These are phyloP conservation scores for Toxoplasma gondii DNA, from an alignment of 169 alveolate genomes.

Conservation along the genomic window DNA sequence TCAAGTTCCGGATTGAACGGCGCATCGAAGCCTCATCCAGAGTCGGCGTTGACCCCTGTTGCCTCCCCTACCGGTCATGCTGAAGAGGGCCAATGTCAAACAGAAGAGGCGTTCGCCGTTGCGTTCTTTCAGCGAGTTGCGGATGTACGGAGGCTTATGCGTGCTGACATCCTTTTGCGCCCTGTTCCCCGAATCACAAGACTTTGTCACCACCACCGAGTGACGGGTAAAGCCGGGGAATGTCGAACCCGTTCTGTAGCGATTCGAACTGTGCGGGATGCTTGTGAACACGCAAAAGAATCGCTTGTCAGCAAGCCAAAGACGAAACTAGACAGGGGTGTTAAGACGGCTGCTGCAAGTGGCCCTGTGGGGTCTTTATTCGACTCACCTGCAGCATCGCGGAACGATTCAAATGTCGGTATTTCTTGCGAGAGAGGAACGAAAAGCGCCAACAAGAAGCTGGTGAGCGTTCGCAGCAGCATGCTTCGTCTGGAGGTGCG, in stretches of 20 bases:
- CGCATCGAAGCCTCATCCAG: no score
- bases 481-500: conserved; percentile 30
- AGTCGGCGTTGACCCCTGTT: no score
- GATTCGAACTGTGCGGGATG: no score
- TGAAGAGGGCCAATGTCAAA: no score
- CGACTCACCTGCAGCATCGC: not conserved
- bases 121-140: not conserved
- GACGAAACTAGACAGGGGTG: no score
- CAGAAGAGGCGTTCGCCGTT: not conserved
- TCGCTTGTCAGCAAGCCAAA: no score
- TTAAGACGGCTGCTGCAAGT: no score
- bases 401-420: not conserved
- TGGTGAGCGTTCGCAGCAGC: not conserved
- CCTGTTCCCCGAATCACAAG: not conserved
- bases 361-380: not conserved
- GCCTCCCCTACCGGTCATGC: no score
- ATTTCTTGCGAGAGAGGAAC: not conserved
- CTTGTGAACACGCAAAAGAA: no score
- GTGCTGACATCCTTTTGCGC: not conserved
- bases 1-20: no score
- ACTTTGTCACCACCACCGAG: not conserved
- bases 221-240: not conserved
- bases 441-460: not conserved
- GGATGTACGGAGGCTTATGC: not conserved
- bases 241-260: no score